Evolutionary conservation across 2,329 filamentous ascomycete species (phyloP), one percentile per base, ranked within the genome.

Genomic region (Periconia macrospinosa): DNA sequence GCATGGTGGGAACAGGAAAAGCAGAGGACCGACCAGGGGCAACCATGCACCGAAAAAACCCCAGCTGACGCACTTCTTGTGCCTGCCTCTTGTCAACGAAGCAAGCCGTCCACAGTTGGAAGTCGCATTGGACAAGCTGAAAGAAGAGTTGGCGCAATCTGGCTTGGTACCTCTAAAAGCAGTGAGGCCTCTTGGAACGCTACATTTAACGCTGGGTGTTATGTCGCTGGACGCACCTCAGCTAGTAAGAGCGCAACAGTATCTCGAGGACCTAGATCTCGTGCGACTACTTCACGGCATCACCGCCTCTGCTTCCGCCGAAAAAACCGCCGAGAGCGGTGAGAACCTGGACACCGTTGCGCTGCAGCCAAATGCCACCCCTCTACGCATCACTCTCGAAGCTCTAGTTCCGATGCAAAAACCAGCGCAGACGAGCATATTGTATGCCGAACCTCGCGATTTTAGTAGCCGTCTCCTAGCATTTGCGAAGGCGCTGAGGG

Each of bases 141-240:
- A 77, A 53, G 75, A 82, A 27, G 83, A 87, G 57, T 81, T 88
- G 19, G 53, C 51, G 19, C 55, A 45, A 11, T 53, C 57, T 10
- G 47, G 53, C 2, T 15, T 78, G 6, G 75, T 93, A 10, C 88
- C 89, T 0, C 70, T 78, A 30, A 82, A 82, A 50, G 91, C 91
- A 1, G 77, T 96, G 47, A 80, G 92, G 27, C 91, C 91, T 0
- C 75, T 90, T 0, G 90, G 90, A 0, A 92, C 91, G 1, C 74
- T 97, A 45, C 93, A 97, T 73, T 78, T 96, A 2, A 97, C 92
- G 0, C 79, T 97, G 0, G 92, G 92, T 0, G 89, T 95, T 1
- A 92, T 97, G 89, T 88, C 83, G 59, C 81, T 96, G 2, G 79
- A 76, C 2, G 73, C 78, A 2, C 78, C 81, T 44, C 71, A 75